These are phyloP conservation scores for Byssothecium circinans DNA, from an alignment of 2,329 filamentous ascomycete genomes.

Conservation along the genomic window DNA sequence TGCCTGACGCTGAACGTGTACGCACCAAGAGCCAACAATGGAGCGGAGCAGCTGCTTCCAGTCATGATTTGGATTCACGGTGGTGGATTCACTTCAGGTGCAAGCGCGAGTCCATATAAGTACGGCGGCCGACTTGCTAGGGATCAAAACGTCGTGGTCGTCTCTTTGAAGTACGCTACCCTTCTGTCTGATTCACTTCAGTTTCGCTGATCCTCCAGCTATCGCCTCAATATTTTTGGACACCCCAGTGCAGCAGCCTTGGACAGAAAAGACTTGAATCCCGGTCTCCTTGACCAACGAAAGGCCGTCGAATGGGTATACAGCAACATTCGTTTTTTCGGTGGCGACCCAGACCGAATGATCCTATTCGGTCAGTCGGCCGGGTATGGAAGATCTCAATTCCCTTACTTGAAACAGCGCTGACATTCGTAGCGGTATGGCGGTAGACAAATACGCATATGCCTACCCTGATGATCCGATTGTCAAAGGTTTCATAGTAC, in stretches of 20 bases:
- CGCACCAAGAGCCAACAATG: conserved; percentile 22
- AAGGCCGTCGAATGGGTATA: conserved; percentile 42
- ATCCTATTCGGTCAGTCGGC: conserved; percentile 42
- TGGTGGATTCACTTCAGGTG: conserved; percentile 49
- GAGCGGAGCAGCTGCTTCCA: conserved; percentile 35
- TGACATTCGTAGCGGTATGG: conserved; percentile 24
- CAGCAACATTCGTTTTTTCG: conserved; percentile 40
- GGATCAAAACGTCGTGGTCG: conserved; percentile 46
- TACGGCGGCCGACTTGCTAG: conserved; percentile 50
- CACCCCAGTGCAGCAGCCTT: conserved; percentile 36
- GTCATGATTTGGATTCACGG: conserved; percentile 53
- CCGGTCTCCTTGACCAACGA: conserved; percentile 43
- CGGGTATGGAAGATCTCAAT: conserved; percentile 12
- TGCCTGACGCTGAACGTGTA: conserved; percentile 31
- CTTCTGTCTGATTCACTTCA: too few species aligned
- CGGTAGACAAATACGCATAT: conserved; percentile 53
- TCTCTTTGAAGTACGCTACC: conserved; percentile 39
- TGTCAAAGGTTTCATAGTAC: conserved; percentile 47
- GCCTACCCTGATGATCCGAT: conserved; percentile 53
- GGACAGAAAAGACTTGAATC: conserved; percentile 30
- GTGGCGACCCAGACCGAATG: conserved; percentile 37
- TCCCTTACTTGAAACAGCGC: not conserved
- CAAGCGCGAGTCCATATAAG: conserved; percentile 49
- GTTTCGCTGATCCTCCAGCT: conserved; percentile 9
- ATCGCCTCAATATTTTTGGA: conserved; percentile 41